phyloP scores from a whole-genome alignment of 2,329 filamentous ascomycete species.

The Apiospora aurea region DNA sequence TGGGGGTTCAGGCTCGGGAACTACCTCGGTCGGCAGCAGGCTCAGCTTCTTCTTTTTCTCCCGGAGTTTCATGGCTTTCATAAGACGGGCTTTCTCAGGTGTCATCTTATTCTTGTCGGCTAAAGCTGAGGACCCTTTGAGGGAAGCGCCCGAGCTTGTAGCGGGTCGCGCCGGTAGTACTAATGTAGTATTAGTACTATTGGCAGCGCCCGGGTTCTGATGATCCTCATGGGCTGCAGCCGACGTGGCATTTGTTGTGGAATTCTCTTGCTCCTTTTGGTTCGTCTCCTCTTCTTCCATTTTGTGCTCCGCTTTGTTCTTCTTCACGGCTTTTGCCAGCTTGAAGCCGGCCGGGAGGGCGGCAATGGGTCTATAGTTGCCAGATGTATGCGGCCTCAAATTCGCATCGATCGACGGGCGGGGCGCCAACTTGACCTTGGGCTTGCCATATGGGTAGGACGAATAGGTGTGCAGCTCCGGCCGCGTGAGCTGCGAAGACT shows the following conservation, averaged over 20 bases:
- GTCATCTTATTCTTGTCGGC: slow-evolving; percentile 65
- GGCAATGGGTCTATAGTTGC: slow-evolving; percentile 74
- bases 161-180: slow-evolving; percentile 49
- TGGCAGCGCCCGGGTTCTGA: slow-evolving; percentile 33
- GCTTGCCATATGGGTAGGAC: slow-evolving; percentile 64
- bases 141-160: slow-evolving; percentile 54
- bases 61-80: slow-evolving; percentile 91
- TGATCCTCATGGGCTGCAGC: slow-evolving; percentile 44
- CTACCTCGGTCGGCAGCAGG: slow-evolving; percentile 37
- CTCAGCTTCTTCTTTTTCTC: slow-evolving; percentile 74
- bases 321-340: slow-evolving; percentile 64
- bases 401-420: slow-evolving; percentile 76
- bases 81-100: slow-evolving; percentile 87
- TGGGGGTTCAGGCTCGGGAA: slow-evolving; percentile 37
- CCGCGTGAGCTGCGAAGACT: slow-evolving; percentile 60
- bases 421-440: slow-evolving; percentile 89
- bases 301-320: slow-evolving; percentile 49
- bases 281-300: slow-evolving; percentile 39
- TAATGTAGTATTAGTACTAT: slow-evolving; percentile 33
- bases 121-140: slow-evolving; percentile 48
- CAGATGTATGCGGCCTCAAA: slow-evolving; percentile 67
- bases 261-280: slow-evolving; percentile 41
- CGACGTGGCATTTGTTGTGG: slow-evolving; percentile 47
- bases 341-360: slow-evolving; percentile 84
- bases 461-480: slow-evolving; percentile 58